Evolutionary conservation across 768 basidiomycete species (phyloP), one percentile per base, ranked within the genome.

Genomic region (Trichaptum fuscoviolaceum): DNA sequence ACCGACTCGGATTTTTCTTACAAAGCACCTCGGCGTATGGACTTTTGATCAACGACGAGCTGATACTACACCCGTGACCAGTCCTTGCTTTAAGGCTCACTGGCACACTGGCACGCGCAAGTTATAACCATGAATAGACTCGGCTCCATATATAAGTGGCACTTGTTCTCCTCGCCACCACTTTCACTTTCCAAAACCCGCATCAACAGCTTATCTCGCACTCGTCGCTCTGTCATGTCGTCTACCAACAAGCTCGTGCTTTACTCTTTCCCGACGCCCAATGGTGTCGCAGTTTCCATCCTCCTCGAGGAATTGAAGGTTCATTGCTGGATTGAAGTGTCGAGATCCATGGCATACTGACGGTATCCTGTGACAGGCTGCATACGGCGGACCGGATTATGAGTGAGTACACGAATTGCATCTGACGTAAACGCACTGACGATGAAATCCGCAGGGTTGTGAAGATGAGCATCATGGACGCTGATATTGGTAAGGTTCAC

Each of bases 261-360:
- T 20, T 87, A 85, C 74, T 77, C 77, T 30, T 72, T 72, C 10
- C 67, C 74, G 18, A 90, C 88, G 0, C 89, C 90, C 6, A 91
- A 91, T 70, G 87, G 84, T 24, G 66, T 78, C 69, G 77, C 80
- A 67, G 75, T 75, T 2, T 82, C 85, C 23, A 77, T 84, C 70
- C 71, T 84, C 27, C 82, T 89, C 36, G 88, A 90, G 69, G 89
- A 90, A 69, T 80, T 90, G 69, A 87, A 83, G 71, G 79, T 52
- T 78, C 26, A 76, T 79, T 85, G 89, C 68, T 80, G 82, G 30
- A 64, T 76, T 20, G 69, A 84, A 24, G 78, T 79, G 66, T 73
- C 75, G 57, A 70, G 71, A 63, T 62, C 68, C 24, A 15, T 64
- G 34, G 30, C 61, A 0, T 57, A 65, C 10, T 64, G 63, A 27